Base-by-base conservation (phyloP, 1,139 yeast genomes). In the Blastobotrys apis region DNA sequence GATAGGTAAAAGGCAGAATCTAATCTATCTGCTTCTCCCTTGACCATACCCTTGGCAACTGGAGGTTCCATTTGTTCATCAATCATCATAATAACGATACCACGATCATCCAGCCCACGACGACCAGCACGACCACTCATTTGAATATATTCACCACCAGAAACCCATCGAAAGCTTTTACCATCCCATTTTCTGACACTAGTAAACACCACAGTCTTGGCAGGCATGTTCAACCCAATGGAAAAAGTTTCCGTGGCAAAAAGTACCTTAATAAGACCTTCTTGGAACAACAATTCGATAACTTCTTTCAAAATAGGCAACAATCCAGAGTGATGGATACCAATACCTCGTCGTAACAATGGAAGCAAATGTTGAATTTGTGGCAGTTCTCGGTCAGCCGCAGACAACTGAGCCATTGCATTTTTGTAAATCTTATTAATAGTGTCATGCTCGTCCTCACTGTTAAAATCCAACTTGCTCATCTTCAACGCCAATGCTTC, bases 51-150 rank as follows among this genome's bases (percentile, higher is more conserved):
- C 64, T 94, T 94, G 16, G 98, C 98, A 32, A 92, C 95, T 57
- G 88, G 94, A 4, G 98, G 98, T 65, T 94, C 98, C 98, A 94
- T 94, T 62, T 90, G 92, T 63, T 92, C 97, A 64, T 92, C 97
- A 65, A 92, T 88, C 98, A 94, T 94, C 85, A 94, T 84, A 57
- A 94, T 92, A 44, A 94, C 98, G 64, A 92, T 90, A 69, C 99
- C 99, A 62, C 97, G 82, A 63, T 92, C 97, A 74, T 94, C 99
- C 54, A 94, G 76, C 59, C 99, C 98, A 75, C 99, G 85, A 74
- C 99, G 90, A 59, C 99, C 99, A 15, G 99, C 99, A 69, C 99
- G 82, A 52, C 99, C 99, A 34, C 97, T 86, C 99, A 92, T 92
- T 69, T 94, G 99, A 58, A 92, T 94, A 66, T 92, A 94, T 68